phyloP scores from a whole-genome alignment of 2,329 filamentous ascomycete species.

The Fusarium pseudograminearum region DNA sequence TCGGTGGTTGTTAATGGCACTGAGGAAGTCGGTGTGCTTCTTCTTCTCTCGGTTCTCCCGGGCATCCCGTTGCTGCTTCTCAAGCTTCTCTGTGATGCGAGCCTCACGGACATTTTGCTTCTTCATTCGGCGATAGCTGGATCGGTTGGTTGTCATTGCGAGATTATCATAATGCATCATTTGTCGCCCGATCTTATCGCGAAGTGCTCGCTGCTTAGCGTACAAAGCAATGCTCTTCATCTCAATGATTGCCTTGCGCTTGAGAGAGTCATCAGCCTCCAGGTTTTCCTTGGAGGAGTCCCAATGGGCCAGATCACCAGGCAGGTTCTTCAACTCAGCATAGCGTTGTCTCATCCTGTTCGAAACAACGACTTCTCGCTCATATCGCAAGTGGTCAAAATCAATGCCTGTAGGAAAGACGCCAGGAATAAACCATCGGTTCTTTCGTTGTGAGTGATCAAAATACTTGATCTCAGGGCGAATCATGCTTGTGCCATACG shows the following conservation, averaged over 20 bases:
- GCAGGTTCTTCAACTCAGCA: slow-evolving; percentile 83
- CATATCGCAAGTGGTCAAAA: slow-evolving; percentile 84
- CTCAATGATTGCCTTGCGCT: slow-evolving; percentile 92
- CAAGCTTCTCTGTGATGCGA: slow-evolving; percentile 96
- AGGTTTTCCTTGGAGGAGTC: slow-evolving; percentile 77
- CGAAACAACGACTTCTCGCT: slow-evolving; percentile 88
- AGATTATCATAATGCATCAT: slow-evolving; percentile 97
- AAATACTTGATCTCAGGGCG: slow-evolving; percentile 77
- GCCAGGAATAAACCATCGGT: slow-evolving; percentile 84
- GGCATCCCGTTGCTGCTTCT: slow-evolving; percentile 98
- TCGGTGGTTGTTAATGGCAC: slow-evolving; percentile 85
- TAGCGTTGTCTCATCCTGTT: slow-evolving; percentile 90
- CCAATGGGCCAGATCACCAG: slow-evolving; percentile 89
- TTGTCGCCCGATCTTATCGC: slow-evolving; percentile 87
- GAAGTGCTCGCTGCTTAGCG: slow-evolving; percentile 85
- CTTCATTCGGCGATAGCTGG: slow-evolving; percentile 92
- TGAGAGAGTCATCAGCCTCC: slow-evolving; percentile 82
- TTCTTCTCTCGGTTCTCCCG: slow-evolving; percentile 97
- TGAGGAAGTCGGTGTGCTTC: slow-evolving; percentile 93
- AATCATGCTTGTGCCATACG: slow-evolving; percentile 70
- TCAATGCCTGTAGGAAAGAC: slow-evolving; percentile 92
- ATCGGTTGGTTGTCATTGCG: slow-evolving; percentile 95
- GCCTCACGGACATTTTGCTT: slow-evolving; percentile 96
- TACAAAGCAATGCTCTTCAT: slow-evolving; percentile 92
- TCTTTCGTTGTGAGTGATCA: slow-evolving; percentile 80